Conservation (phyloP, 345 rosid species). For the Camelina laxa region DNA sequence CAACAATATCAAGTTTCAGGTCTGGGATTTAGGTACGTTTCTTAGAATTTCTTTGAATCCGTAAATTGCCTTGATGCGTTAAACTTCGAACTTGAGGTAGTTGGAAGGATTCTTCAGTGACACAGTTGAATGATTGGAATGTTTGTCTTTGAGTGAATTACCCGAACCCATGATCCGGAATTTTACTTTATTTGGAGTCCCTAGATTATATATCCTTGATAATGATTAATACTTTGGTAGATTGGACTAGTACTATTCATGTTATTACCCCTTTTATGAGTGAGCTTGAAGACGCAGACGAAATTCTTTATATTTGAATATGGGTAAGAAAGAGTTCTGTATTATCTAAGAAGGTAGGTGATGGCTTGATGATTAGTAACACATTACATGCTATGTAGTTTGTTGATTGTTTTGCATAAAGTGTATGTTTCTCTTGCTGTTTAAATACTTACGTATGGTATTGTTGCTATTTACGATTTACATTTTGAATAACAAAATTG, state of each 20-base stretch:
- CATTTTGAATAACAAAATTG: neutral
- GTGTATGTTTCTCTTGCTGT: neutral
- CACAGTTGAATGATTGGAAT: neutral
- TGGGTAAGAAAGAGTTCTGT: neutral
- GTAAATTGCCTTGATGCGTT: neutral
- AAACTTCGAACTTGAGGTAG: neutral
- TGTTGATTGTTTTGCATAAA: conserved; percentile 2
- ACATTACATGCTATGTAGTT: neutral
- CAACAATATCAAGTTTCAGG: conserved; percentile 95
- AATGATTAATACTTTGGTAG: neutral
- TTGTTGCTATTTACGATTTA: neutral
- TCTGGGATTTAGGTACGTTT: conserved; percentile 77
- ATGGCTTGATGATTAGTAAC: conserved; percentile 17
- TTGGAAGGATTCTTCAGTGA: neutral
- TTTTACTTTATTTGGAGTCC: neutral
- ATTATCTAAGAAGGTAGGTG: neutral
- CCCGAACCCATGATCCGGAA: neutral
- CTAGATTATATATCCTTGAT: neutral
- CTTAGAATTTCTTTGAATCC: neutral
- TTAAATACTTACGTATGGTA: neutral
- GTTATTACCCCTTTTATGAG: neutral
- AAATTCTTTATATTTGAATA: neutral
- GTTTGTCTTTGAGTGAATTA: neutral
- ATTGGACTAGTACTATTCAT: neutral
- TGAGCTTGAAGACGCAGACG: neutral